These are phyloP conservation scores for Polyplosphaeria fusca DNA, from an alignment of 495 filamentous ascomycete species.

Conservation along the genomic window DNA sequence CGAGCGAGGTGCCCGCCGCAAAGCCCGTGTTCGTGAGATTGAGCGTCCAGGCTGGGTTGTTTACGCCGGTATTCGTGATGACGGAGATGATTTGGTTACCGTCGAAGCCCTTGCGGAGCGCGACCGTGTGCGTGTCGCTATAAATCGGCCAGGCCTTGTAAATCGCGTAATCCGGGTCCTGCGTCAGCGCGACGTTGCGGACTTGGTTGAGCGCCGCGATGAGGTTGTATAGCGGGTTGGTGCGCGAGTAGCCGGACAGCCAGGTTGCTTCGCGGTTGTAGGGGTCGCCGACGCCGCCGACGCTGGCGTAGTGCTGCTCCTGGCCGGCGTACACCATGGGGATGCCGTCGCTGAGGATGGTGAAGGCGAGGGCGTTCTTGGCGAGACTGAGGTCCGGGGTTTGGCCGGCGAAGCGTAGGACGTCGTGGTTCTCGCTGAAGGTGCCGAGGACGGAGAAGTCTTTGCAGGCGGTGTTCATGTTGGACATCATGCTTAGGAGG, in stretches of 20 bases:
- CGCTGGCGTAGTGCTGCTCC: slow-evolving; percentile 66
- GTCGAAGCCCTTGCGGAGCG: slow-evolving; percentile 61
- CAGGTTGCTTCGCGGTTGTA: slow-evolving; percentile 73
- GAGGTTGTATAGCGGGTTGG: slow-evolving; percentile 57
- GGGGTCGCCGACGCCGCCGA: slow-evolving; percentile 57
- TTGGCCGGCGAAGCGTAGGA: slow-evolving; percentile 34
- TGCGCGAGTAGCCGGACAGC: slow-evolving; percentile 61
- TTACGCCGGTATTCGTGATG: slow-evolving; percentile 56
- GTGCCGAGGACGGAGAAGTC: slow-evolving; percentile 66
- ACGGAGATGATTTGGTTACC: slow-evolving; percentile 58
- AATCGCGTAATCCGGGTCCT: slow-evolving; percentile 48
- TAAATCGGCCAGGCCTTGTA: slow-evolving; percentile 57
- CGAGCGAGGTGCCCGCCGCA: slow-evolving; percentile 38
- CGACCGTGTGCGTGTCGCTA: slow-evolving; percentile 55
- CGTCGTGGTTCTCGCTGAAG: slow-evolving; percentile 81
- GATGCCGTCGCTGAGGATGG: slow-evolving; percentile 66
- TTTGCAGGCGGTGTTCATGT: slow-evolving; percentile 46
- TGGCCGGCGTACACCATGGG: slow-evolving; percentile 69
- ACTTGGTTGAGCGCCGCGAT: slow-evolving; percentile 59
- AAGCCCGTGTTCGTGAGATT: slow-evolving; percentile 47
- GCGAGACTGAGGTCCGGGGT: slow-evolving; percentile 49
- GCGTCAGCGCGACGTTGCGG: slow-evolving; percentile 53
- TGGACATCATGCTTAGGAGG: slow-evolving; percentile 30
- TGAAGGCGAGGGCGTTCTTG: slow-evolving; percentile 69
- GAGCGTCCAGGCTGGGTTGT: slow-evolving; percentile 47